Percentiles rank a stretch among this genome's conserved stretches.
Evolutionary conservation across 352 stramenopile genomes (phyloP).

Genomic region (Globisporangium nagaii): DNA sequence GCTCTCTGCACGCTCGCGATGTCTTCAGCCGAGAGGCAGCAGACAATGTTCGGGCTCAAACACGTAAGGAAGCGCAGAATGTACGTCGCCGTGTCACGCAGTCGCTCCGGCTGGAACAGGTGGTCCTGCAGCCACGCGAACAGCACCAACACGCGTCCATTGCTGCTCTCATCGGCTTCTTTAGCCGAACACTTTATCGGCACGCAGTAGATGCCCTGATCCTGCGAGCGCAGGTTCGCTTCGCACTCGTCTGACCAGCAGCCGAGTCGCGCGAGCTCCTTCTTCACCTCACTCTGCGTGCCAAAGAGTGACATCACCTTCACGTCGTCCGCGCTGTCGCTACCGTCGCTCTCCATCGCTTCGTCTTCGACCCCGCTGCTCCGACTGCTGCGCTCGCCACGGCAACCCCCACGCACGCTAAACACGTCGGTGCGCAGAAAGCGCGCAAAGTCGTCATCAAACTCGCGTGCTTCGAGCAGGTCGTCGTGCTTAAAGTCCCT

Average conservation of each 20-base stretch:
- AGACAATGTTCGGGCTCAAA: slow-evolving; percentile 10
- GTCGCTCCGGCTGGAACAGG: slow-evolving; percentile 28
- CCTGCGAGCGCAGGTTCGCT: slow-evolving; percentile 18
- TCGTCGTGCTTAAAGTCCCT: slow-evolving; percentile 50
- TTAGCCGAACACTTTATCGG: background rate
- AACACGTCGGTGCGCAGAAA: slow-evolving; percentile 57
- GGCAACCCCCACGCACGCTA: background rate
- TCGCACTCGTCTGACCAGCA: slow-evolving; percentile 47
- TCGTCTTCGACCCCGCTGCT: background rate
- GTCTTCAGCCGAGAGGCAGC: slow-evolving; percentile 10
- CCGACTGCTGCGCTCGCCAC: background rate
- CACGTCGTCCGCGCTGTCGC: slow-evolving; percentile 4
- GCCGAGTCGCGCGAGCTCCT: slow-evolving; percentile 23
- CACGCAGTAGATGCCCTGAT: slow-evolving; percentile 62
- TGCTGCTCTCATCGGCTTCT: background rate
- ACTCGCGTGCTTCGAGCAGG: slow-evolving; percentile 44
- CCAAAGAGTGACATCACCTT: slow-evolving; percentile 51
- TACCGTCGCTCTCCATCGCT: background rate
- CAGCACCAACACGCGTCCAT: slow-evolving; percentile 23
- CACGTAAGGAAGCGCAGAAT: slow-evolving; percentile 46
- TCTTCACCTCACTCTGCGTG: slow-evolving; percentile 46
- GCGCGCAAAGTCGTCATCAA: slow-evolving; percentile 58
- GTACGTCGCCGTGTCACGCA: slow-evolving; percentile 65
- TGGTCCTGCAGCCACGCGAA: slow-evolving; percentile 58
- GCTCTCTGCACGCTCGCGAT: background rate